phyloP scores from a whole-genome alignment of 768 basidiomycete genomes.

The Cystoderma amianthinum region DNA sequence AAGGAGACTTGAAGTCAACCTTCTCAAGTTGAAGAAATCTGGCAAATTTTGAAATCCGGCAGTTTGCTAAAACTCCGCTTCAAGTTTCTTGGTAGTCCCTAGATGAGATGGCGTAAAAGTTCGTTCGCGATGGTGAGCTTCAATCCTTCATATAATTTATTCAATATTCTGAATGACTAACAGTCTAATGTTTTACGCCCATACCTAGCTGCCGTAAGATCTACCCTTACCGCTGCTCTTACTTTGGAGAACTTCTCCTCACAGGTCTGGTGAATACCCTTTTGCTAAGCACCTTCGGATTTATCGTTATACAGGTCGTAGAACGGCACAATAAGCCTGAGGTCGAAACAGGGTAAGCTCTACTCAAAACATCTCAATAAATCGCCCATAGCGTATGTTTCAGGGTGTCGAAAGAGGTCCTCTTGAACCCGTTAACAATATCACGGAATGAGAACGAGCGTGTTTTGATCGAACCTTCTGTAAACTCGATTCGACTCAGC shows the following conservation, averaged over 20 bases:
- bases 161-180: constrained; percentile 4
- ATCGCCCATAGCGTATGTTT: constrained; percentile 4
- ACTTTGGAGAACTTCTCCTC: constrained; percentile 98
- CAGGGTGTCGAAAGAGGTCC: constrained; percentile 89
- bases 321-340: constrained; percentile 98
- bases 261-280: constrained; percentile 50
- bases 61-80: constrained; percentile 40
- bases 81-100: constrained; percentile 8
- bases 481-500: constrained; percentile 94
- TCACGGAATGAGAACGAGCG: constrained; percentile 97
- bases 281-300: background rate
- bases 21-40: background rate
- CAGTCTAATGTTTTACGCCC: constrained; percentile 95
- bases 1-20: constrained; percentile 7
- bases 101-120: no score
- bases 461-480: constrained; percentile 93
- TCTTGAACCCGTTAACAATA: constrained; percentile 89
- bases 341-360: constrained; percentile 73
- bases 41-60: constrained; percentile 7
- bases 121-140: constrained; percentile 47
- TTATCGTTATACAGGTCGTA: constrained; percentile 56
- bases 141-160: background rate
- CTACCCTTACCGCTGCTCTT: constrained; percentile 94
- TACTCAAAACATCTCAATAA: background rate
- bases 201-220: constrained; percentile 92